These are phyloP conservation scores for Ophiostoma sp. DNA, from an alignment of 2,329 filamentous ascomycete species.

Conservation along the genomic window DNA sequence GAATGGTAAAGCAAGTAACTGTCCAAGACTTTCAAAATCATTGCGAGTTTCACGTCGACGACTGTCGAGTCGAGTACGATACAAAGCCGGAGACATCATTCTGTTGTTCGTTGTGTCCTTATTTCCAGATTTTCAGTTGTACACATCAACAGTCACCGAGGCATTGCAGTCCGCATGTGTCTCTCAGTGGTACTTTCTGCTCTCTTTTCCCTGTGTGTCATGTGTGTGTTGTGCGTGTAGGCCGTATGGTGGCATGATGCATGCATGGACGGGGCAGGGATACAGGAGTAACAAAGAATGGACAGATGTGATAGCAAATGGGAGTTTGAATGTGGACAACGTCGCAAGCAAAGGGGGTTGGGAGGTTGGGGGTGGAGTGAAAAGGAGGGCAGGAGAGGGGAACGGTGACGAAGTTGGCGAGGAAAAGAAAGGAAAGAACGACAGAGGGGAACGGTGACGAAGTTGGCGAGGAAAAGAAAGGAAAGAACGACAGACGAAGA, in stretches of 20 bases:
- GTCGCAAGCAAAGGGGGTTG: not conserved
- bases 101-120: too few species aligned
- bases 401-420: not conserved
- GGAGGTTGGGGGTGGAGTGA: not conserved
- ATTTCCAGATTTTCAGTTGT: too few species aligned
- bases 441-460: not conserved
- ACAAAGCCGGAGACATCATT: too few species aligned
- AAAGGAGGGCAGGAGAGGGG: not conserved
- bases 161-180: not conserved
- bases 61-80: too few species aligned
- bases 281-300: not conserved
- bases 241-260: slow-evolving; percentile 10
- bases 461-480: not conserved
- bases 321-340: not conserved
- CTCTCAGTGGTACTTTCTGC: not conserved
- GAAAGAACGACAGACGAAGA: not conserved
- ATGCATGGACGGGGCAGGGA: not conserved
- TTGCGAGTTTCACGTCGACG: too few species aligned
- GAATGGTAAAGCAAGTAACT: too few species aligned
- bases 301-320: not conserved
- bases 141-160: not conserved
- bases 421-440: not conserved
- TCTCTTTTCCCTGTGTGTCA: not conserved
- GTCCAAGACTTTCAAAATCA: too few species aligned
- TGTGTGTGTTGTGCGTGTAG: not conserved